Evolutionary conservation across 2,329 filamentous ascomycete genomes (phyloP), one percentile per base, ranked within the genome.

Genomic region (Paracoccidioides lutzii): DNA sequence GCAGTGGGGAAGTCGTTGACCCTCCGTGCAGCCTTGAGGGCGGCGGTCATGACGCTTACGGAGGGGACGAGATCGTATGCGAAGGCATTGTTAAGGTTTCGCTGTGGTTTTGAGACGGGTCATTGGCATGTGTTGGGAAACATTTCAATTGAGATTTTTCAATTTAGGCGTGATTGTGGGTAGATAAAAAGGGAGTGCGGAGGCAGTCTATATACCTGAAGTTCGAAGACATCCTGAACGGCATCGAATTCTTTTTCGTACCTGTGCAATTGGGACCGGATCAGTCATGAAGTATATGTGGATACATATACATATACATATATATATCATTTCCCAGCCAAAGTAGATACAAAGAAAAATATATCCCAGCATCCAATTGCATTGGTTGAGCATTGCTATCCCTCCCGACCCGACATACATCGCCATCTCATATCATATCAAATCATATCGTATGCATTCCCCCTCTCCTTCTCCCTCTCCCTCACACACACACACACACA

Each of bases 1-100:
- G 93, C 93, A 63, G 93, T 98, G 64, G 93, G 93, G 79, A 85
- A 97, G 80, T 98, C 93, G 76, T 98, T 96, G 72, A 98, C 93
- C 74, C 93, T 83, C 74, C 93, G 82, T 65, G 93, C 93, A 66
- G 93, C 93, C 76, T 86, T 90, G 67, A 98, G 83, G 62, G 93
- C 93, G 67, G 93, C 90, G 67, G 82, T 83, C 74, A 96, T 82
- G 71, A 98, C 93, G 65, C 88, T 83, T 62, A 91, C 84, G 46
- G 91, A 93, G 69, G 94, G 93, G 64, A 98, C 93, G 69, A 98
- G 86, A 84, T 98, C 93, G 85, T 98, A 98, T 71, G 93, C 93
- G 78, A 98, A 98, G 73, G 90, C 91, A 79, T 98, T 98, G 85
- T 98, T 98, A 71, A 95, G 81, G 80, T 95, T 95, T 75, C 90